Evolutionary conservation across 2,329 filamentous ascomycete species (phyloP), one percentile per base, ranked within the genome.

Genomic region (Sporothrix pseudoabietina): DNA sequence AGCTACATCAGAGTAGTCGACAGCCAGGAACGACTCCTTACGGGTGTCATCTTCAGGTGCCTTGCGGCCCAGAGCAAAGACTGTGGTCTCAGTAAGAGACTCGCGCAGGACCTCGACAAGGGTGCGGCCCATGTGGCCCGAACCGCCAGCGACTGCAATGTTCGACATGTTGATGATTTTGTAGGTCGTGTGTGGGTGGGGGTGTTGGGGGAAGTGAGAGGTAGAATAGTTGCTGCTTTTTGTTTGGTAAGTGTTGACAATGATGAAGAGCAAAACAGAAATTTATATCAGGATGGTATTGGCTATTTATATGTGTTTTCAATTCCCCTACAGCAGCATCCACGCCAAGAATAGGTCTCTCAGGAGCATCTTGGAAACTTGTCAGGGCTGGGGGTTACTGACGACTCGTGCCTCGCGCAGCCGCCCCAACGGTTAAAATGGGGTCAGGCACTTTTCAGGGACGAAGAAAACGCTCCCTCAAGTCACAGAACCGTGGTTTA

Each of bases 51-150:
- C 74, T 49, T 77, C 75, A 19, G 75, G 70, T 4, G 49, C 71
- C 76, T 82, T 82, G 52, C 85, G 81, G 32, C 82, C 79, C 4
- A 86, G 75, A 4, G 85, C 79, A 61, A 83, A 77, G 12, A 85
- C 79, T 12, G 83, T 73, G 71, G 83, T 80, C 57, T 82, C 80
- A 61, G 72, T 79, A 22, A 75, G 78, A n/a, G 35, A 41, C 32
- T 77, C 79, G 9, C 75, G 75, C 19, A 87, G 75, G 30, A 79
- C 82, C 22, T 87, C 84, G 26, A 86, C 82, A 41, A 87, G 79
- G 1, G 72, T 65, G 32, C 70, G 73, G 66, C 75, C 75, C 22
- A 76, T 16, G 35, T 72, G 52, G 32, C 75, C 73, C 14, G 70
- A 68, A 30, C 75, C 75, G 19, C 75, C 73, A 3, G 75, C 65